Percentiles rank a stretch among this genome's conserved stretches.
phyloP scores from a whole-genome alignment of 352 stramenopile genomes.

The Phytophthora macrochlamydospora region DNA sequence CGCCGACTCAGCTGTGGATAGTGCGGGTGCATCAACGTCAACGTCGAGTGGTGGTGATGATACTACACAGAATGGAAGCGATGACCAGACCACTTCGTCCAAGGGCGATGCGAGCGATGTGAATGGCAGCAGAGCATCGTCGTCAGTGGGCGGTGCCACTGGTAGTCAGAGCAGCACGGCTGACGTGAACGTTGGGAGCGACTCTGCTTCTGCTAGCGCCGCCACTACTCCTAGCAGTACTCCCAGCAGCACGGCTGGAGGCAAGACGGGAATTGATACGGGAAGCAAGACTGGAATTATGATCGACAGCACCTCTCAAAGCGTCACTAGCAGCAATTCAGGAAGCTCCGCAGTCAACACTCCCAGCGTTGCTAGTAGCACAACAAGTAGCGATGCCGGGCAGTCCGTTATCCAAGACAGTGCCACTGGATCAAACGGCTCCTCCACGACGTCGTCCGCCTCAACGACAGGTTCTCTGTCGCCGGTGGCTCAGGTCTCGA shows the following conservation, averaged over 20 bases:
- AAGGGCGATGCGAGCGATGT: constrained; percentile 1
- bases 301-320: neutral
- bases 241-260: constrained; percentile 4
- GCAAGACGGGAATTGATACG: neutral
- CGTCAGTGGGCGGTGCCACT: constrained; percentile 8
- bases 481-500: neutral
- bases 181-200: constrained; percentile 1
- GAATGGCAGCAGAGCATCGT: constrained; percentile 9
- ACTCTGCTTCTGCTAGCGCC: constrained; percentile 8
- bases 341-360: neutral
- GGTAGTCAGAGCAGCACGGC: neutral
- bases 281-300: neutral
- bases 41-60: constrained; percentile 1
- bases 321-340: neutral
- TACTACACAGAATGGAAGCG: constrained; percentile 1
- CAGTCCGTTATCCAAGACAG: constrained; percentile 10
- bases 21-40: neutral
- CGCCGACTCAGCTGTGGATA: neutral
- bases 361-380: neutral
- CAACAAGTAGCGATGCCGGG: constrained; percentile 2
- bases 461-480: neutral
- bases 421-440: neutral
- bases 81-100: neutral
- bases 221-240: constrained; percentile 1
- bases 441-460: constrained; percentile 2